phyloP scores from a whole-genome alignment of 805 yeast species.

The Metschnikowia drakensbergensis region DNA sequence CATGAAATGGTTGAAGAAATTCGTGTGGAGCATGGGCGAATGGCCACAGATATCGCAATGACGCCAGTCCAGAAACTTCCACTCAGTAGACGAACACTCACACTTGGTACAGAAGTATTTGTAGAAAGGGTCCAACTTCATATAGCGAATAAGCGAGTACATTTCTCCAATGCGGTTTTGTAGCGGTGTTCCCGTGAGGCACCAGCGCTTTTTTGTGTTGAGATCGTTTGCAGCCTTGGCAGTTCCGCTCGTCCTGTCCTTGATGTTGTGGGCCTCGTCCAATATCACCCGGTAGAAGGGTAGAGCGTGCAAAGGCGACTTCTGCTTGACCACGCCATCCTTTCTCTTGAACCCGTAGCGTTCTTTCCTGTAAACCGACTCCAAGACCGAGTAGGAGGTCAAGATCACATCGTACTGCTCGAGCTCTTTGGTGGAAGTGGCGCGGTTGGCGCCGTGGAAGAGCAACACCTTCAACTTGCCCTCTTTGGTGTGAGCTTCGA shows the following conservation, averaged over 20 bases:
- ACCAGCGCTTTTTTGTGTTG: slow-evolving; percentile 74
- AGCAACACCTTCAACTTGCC: slow-evolving; percentile 64
- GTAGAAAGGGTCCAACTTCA: slow-evolving; percentile 82
- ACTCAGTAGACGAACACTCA: slow-evolving; percentile 73
- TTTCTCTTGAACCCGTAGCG: slow-evolving; percentile 77
- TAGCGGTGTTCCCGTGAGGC: slow-evolving; percentile 93
- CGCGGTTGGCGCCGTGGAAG: slow-evolving; percentile 84
- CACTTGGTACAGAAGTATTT: slow-evolving; percentile 92
- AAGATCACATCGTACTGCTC: slow-evolving; percentile 70
- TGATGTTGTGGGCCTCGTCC: slow-evolving; percentile 97
- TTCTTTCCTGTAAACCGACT: slow-evolving; percentile 80
- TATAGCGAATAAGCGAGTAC: slow-evolving; percentile 84
- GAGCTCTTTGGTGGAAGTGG: slow-evolving; percentile 53
- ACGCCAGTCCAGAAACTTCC: slow-evolving; percentile 82
- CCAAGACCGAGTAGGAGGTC: slow-evolving; percentile 91
- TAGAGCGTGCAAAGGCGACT: slow-evolving; percentile 67
- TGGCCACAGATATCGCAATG: slow-evolving; percentile 87
- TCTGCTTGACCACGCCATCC: slow-evolving; percentile 65
- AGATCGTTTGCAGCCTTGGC: slow-evolving; percentile 85
- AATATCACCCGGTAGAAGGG: slow-evolving; percentile 80
- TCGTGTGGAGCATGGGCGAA: slow-evolving; percentile 91
- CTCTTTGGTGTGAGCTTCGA: slow-evolving; percentile 70
- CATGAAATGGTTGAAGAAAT: slow-evolving; percentile 93
- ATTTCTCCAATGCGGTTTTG: slow-evolving; percentile 96
- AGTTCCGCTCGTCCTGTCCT: slow-evolving; percentile 90